Percentiles rank a stretch among this genome's conserved stretches.
phyloP scores from a whole-genome alignment of 2,329 filamentous ascomycete species.

The Claviceps pusilla region DNA sequence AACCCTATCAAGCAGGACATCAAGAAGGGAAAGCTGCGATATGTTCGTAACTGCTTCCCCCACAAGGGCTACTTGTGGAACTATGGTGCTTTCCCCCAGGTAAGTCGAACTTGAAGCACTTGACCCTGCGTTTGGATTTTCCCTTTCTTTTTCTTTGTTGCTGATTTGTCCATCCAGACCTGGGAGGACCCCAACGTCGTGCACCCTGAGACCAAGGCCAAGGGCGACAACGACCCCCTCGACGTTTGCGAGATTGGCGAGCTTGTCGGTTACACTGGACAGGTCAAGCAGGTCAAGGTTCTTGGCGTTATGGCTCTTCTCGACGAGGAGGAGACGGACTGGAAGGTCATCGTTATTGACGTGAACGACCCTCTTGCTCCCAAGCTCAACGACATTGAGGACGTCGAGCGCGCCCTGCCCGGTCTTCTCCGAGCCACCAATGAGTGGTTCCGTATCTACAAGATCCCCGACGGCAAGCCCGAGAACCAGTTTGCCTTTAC shows the following conservation, averaged over 20 bases:
- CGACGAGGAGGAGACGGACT: slow-evolving; percentile 99
- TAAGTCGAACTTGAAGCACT: slow-evolving; percentile 27
- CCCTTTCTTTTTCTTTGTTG: neutral
- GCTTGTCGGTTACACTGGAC: slow-evolving; percentile 86
- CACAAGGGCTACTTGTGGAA: slow-evolving; percentile 99
- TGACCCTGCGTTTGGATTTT: neutral
- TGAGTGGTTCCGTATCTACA: slow-evolving; percentile 99
- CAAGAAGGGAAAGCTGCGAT: slow-evolving; percentile 99
- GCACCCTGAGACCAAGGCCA: slow-evolving; percentile 98
- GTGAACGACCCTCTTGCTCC: slow-evolving; percentile 90
- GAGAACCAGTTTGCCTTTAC: slow-evolving; percentile 99
- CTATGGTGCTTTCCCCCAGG: slow-evolving; percentile 98
- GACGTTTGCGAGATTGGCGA: slow-evolving; percentile 99
- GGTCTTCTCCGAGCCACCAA: slow-evolving; percentile 95
- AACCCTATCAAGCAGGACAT: slow-evolving; percentile 99
- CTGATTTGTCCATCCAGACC: slow-evolving; percentile 42
- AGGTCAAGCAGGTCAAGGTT: slow-evolving; percentile 99
- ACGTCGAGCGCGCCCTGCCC: slow-evolving; percentile 95
- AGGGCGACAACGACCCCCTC: slow-evolving; percentile 97
- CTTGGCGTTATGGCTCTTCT: slow-evolving; percentile 98
- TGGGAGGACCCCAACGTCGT: slow-evolving; percentile 96
- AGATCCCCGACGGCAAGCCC: slow-evolving; percentile 99
- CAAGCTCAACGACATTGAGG: slow-evolving; percentile 97
- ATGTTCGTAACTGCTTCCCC: slow-evolving; percentile 99
- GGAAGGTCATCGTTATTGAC: slow-evolving; percentile 99